Base-by-base conservation (phyloP, 257 asterid genomes). In the Agastache rugosa region DNA sequence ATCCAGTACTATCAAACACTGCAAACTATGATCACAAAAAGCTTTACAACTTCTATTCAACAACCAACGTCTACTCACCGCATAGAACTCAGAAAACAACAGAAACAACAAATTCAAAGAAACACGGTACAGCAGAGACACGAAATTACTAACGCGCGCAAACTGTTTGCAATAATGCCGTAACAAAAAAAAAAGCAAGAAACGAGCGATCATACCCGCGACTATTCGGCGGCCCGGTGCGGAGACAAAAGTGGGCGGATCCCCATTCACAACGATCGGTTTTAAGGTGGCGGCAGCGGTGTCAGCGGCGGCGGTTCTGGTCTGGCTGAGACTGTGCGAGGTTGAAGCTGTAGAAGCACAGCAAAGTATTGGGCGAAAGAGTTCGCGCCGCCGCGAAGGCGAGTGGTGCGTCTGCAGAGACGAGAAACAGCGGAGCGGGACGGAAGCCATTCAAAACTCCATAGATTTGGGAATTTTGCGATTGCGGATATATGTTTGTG, bases 211-310 rank as follows among this genome's bases (percentile, higher is more conserved):
- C 77, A 22, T 80, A 93, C 99, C 96, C 12, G 99, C 97, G 10
- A 94, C 90, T 55, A 94, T 92, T 58, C 97, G 84, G 54, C 96
- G 96, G 71, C 92, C 97, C 10, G 97, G 96, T 41, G 99, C 99
- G 15, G 97, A 92, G 70, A 92, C 97, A 69, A 84, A 92, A 62
- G 99, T 92, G 73, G 97, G 97, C 12, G 97, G 99, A 27, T 94
- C 83, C 8, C 99, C 99, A 71, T 73, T 51, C 5, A 94, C 91
- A 0, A 90, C 86, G 29, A 94, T 90, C 62, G 99, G 97, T 72
- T 83, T 75, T 19, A 85, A 83, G 83, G 68, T 56, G 45, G 66
- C 19, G 54, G 47, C 69, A 15, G 47, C 15, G 77, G 14, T 56
- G 14, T 4, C 53, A 3, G 5, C 16, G 5, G 48, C 15, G 17